phyloP scores from a whole-genome alignment of 257 asterid genomes.

The Solanum pinnatisectum region DNA sequence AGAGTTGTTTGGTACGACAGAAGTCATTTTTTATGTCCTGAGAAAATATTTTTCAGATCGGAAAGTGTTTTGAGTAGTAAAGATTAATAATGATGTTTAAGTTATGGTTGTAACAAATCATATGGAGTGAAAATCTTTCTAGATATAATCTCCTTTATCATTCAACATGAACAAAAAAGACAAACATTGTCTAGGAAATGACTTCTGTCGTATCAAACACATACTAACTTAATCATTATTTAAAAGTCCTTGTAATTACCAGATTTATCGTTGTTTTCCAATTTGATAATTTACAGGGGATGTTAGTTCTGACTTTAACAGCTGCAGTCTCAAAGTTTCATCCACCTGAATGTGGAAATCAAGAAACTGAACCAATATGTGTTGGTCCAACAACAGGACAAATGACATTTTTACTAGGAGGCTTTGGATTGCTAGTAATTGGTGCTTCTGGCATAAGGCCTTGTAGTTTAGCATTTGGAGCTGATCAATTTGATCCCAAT shows the following conservation, averaged over 20 bases:
- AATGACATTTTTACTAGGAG: constrained; percentile 7
- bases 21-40: not conserved
- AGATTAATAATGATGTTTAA: not conserved
- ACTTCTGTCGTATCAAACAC: not conserved
- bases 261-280: not conserved
- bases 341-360: constrained; percentile 11
- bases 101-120: not conserved
- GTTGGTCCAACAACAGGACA: constrained; percentile 12
- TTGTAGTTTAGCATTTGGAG: constrained; percentile 28
- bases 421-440: constrained; percentile 10
- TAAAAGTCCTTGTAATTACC: not conserved
- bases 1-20: not conserved
- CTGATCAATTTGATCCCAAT: constrained; percentile 29
- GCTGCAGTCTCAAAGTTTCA: constrained; percentile 16
- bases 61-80: not conserved
- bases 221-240: not conserved
- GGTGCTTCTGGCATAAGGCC: constrained; percentile 33
- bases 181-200: not conserved
- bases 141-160: not conserved
- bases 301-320: constrained; percentile 20
- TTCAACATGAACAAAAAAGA: not conserved
- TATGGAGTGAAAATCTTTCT: not conserved
- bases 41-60: not conserved
- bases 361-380: not conserved
- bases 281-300: constrained; percentile 12